Percentiles rank a stretch among this genome's conserved stretches.
Evolutionary conservation across 352 stramenopile species (phyloP).

Genomic region (Phytophthora rubi): DNA sequence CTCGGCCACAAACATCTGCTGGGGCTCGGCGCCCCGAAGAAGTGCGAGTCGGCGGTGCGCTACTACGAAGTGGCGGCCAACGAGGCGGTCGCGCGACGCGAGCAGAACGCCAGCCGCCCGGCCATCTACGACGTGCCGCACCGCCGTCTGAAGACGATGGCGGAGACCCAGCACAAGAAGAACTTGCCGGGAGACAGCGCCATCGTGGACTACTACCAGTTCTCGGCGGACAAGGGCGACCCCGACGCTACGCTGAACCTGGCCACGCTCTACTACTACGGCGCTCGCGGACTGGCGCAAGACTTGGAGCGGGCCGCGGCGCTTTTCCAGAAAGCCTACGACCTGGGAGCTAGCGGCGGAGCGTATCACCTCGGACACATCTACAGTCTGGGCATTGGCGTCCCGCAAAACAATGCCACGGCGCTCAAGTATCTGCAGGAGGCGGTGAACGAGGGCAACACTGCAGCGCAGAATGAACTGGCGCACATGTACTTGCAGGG

Average conservation of each 20-base stretch:
- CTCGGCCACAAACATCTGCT: conserved; percentile 83
- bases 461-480: conserved; percentile 81
- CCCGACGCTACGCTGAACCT: conserved; percentile 82
- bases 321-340: conserved; percentile 81
- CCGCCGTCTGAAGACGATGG: conserved; percentile 74
- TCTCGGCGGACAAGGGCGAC: conserved; percentile 90
- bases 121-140: conserved; percentile 78
- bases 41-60: conserved; percentile 82
- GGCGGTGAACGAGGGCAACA: conserved; percentile 78
- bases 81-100: conserved; percentile 67
- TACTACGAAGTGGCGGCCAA: conserved; percentile 92
- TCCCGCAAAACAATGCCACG: conserved; percentile 66
- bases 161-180: conserved; percentile 83
- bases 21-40: conserved; percentile 75
- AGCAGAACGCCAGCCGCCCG: conserved; percentile 60
- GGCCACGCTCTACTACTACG: conserved; percentile 89
- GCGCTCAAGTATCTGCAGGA: conserved; percentile 79
- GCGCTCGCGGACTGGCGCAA: conserved; percentile 70
- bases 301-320: conserved; percentile 65
- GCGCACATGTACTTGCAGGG: conserved; percentile 82
- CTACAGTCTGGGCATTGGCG: conserved; percentile 84
- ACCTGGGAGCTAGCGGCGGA: conserved; percentile 69
- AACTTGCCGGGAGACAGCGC: conserved; percentile 75
- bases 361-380: conserved; percentile 83
- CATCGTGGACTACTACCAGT: conserved; percentile 92